Evolutionary conservation across 306 rosid species (phyloP), one percentile per base, ranked within the genome.

Genomic region (Delonix regia): DNA sequence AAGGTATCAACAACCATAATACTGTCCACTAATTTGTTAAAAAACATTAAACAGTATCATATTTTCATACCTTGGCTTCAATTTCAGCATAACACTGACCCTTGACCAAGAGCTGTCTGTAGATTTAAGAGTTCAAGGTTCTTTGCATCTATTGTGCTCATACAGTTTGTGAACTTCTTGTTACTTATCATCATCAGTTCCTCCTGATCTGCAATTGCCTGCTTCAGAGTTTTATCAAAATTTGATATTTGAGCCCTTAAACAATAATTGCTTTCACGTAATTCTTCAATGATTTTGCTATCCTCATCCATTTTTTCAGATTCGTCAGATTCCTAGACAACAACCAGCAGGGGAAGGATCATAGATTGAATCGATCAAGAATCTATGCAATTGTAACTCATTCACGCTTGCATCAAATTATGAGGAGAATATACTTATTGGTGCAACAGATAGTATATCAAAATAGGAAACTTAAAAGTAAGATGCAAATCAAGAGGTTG

Each of bases 31-130:
- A 53, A 21, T 48, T 22, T 22, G 52, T 49, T 19, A 19, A 63
- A 24, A 69, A 39, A 3, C n/a, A 36, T n/a, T 21, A 80, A 39
- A 68, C n/a, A 69, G 39, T 71, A 52, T 5, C 15, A n/a, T 76
- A 9, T 57, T 49, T 76, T 59, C 47, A 75, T 84, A 92, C 97
- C 97, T 92, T 92, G 38, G 93, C 93, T 83, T 92, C 97, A 88
- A 92, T 92, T 90, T 90, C 95, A 75, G 97, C 97, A 86, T 90
- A 92, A 83, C 90, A 90, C 78, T 88, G 97, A 57, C 97, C 90
- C 88, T 78, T 88, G 97, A 57, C 97, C 97, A 76, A 92, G 95
- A 27, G 97, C 97, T 62, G 93, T 92, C 88, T 92, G 97, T 69
- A 92, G 95, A 86, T 92, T 92, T 76, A 90, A 71, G 14, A 92